phyloP scores from a whole-genome alignment of 352 stramenopile genomes.

The Globisporangium barbulae region DNA sequence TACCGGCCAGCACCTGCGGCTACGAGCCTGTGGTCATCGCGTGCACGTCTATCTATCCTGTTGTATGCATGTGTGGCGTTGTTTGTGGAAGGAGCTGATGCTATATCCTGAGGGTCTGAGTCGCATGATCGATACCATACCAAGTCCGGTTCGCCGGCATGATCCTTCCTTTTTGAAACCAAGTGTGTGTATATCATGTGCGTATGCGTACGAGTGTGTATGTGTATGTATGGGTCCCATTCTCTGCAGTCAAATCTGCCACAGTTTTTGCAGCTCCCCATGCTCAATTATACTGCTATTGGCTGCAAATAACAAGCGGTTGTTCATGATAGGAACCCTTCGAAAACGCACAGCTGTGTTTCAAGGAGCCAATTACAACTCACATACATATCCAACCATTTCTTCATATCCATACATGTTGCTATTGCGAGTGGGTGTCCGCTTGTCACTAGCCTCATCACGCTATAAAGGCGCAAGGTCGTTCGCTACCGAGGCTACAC shows the following conservation, averaged over 20 bases:
- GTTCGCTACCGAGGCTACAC: too few relatives aligned
- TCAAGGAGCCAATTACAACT: slow-evolving; percentile 87
- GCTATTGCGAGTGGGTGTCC: background rate
- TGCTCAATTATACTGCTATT: slow-evolving; percentile 86
- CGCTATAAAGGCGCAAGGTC: too few relatives aligned
- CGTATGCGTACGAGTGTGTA: background rate
- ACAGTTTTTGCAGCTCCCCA: slow-evolving; percentile 72
- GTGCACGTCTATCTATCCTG: background rate
- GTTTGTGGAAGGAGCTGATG: slow-evolving; percentile 59
- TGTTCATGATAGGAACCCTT: slow-evolving; percentile 91
- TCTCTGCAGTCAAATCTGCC: slow-evolving; percentile 83
- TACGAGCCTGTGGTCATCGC: background rate
- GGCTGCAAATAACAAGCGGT: slow-evolving; percentile 82
- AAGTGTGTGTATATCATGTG: slow-evolving; percentile 1
- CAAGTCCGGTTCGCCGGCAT: slow-evolving; percentile 84
- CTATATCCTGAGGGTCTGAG: slow-evolving; percentile 85
- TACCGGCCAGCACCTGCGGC: too few relatives aligned
- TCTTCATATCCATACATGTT: background rate
- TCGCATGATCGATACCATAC: slow-evolving; percentile 74
- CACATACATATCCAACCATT: slow-evolving; percentile 34
- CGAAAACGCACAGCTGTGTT: slow-evolving; percentile 61
- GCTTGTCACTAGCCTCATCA: too few relatives aligned
- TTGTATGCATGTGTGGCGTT: slow-evolving; percentile 3
- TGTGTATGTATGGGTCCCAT: background rate
- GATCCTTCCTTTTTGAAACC: slow-evolving; percentile 47